phyloP scores from a whole-genome alignment of 768 basidiomycete species.

The Lactifluus volemus region DNA sequence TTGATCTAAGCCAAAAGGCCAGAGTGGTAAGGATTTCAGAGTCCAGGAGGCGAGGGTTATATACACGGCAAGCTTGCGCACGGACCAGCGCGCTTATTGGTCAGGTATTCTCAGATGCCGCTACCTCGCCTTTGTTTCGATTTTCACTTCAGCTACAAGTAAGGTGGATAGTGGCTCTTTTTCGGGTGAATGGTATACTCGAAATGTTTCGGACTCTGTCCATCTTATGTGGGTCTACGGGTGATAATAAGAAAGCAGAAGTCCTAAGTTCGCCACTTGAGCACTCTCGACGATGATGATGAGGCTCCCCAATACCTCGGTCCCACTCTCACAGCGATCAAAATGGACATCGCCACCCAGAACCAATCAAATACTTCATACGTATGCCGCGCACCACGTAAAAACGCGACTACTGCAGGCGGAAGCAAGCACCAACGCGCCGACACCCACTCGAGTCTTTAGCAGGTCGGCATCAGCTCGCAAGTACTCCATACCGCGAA shows the following conservation, averaged over 20 bases:
- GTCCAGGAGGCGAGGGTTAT: conserved; percentile 30
- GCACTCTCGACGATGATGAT: neutral
- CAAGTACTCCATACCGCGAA: neutral
- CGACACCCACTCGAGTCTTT: conserved; percentile 27
- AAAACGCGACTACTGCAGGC: conserved; percentile 46
- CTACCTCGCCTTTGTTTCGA: no score
- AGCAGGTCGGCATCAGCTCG: neutral
- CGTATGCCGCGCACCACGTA: conserved; percentile 57
- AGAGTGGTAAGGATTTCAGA: conserved; percentile 56
- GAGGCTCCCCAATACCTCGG: conserved; percentile 20
- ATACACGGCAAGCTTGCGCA: no score
- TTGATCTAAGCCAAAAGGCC: conserved; percentile 96
- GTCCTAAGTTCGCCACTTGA: neutral
- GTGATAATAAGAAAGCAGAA: neutral
- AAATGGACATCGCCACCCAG: conserved; percentile 37
- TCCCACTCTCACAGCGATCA: conserved; percentile 41
- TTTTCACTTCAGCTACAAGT: no score
- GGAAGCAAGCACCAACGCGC: conserved; percentile 45
- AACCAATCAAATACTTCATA: conserved; percentile 60
- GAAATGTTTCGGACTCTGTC: neutral
- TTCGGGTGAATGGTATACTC: neutral
- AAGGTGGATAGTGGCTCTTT: conserved; percentile 57
- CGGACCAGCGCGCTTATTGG: no score
- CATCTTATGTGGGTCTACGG: neutral
- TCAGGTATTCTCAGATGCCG: no score